Conservation (phyloP, 1,284 basidiomycete species). For the Moniliella sp. region DNA sequence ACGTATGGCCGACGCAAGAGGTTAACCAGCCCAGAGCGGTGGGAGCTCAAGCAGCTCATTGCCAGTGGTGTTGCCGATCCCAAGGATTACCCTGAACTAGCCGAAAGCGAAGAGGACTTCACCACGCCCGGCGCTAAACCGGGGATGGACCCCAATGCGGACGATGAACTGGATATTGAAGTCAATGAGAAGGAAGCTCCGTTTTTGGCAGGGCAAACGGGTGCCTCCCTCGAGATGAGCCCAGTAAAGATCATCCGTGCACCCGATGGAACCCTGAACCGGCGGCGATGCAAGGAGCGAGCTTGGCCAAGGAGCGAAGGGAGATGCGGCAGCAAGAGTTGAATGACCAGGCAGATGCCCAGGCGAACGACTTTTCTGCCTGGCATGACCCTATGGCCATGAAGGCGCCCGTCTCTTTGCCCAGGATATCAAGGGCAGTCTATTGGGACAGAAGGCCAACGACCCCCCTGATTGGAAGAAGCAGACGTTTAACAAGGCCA, state of each 20-base stretch:
- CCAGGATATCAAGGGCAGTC: conserved; percentile 65
- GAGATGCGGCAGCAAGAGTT: conserved; percentile 82
- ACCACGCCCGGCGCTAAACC: conserved; percentile 13
- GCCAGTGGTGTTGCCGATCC: conserved; percentile 78
- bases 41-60: conserved; percentile 97
- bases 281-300: conserved; percentile 82
- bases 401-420: conserved; percentile 69
- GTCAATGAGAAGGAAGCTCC: conserved; percentile 88
- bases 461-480: conserved; percentile 67
- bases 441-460: conserved; percentile 58
- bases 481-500: conserved; percentile 83
- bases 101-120: conserved; percentile 43
- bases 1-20: too few relatives aligned
- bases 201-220: conserved; percentile 86
- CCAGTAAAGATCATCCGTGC: conserved; percentile 76
- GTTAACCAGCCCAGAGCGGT: conserved; percentile 82
- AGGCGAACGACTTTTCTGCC: conserved; percentile 72
- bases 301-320: conserved; percentile 76
- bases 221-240: conserved; percentile 76
- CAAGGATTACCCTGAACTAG: conserved; percentile 82
- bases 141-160: conserved; percentile 10
- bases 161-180: conserved; percentile 72
- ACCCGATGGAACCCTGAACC: conserved; percentile 47
- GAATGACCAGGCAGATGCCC: conserved; percentile 78
- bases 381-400: conserved; percentile 97